Percentiles rank a stretch among this genome's conserved stretches.
phyloP scores from a whole-genome alignment of 2,329 filamentous ascomycete genomes.

The Fusarium sp. region DNA sequence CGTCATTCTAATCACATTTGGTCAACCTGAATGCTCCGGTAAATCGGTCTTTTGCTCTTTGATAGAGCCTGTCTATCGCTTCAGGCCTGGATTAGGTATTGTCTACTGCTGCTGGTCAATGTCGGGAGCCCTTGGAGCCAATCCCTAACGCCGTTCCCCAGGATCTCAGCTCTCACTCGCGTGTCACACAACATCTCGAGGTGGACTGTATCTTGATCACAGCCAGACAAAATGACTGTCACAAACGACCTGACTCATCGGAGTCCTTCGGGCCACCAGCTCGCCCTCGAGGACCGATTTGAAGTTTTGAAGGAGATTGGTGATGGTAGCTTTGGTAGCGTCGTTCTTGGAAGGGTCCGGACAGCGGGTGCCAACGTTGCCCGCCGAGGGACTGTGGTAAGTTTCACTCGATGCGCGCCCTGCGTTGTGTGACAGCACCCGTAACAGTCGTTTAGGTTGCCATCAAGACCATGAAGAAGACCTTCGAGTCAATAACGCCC shows the following conservation, averaged over 20 bases:
- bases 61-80: constrained; percentile 48
- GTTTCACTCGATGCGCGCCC: constrained; percentile 46
- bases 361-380: constrained; percentile 89
- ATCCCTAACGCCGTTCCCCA: constrained; percentile 34
- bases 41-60: constrained; percentile 48
- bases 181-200: constrained; percentile 33
- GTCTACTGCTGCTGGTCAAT: constrained; percentile 28
- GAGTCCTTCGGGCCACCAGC: constrained; percentile 65
- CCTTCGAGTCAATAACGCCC: constrained; percentile 87
- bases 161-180: constrained; percentile 31
- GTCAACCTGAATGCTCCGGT: constrained; percentile 50
- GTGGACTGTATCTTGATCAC: constrained; percentile 29
- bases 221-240: constrained; percentile 71
- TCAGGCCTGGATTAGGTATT: constrained; percentile 41
- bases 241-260: constrained; percentile 75
- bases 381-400: constrained; percentile 89
- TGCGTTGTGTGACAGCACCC: constrained; percentile 18
- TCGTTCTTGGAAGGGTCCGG: constrained; percentile 88
- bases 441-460: constrained; percentile 71
- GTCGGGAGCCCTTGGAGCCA: constrained; percentile 24
- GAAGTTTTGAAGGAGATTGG: constrained; percentile 98
- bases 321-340: constrained; percentile 97
- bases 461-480: constrained; percentile 99
- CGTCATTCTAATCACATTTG: constrained; percentile 22
- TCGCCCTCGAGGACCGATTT: constrained; percentile 89